A percentile compares a stretch with the other conserved stretches of the same genome.
Evolutionary conservation across 805 yeast genomes (phyloP).

Genomic region (Pichia paraexigua): DNA sequence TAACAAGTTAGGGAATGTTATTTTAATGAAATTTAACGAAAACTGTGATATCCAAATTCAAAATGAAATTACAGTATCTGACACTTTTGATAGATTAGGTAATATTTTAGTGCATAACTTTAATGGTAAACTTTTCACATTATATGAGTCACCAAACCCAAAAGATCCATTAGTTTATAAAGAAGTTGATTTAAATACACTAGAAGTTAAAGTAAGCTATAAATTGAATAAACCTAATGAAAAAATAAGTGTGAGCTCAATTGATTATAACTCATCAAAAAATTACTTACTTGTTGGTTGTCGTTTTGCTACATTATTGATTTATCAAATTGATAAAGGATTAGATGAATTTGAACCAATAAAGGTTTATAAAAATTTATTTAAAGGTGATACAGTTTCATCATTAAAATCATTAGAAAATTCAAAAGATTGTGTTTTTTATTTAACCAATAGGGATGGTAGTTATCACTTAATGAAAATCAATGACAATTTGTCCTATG

Average conservation of each 20-base stretch:
- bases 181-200: slow-evolving; percentile 25
- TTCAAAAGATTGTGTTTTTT: slow-evolving; percentile 14
- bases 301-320: slow-evolving; percentile 56
- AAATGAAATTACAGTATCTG: slow-evolving; percentile 18
- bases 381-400: slow-evolving; percentile 64
- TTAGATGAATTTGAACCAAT: slow-evolving; percentile 20
- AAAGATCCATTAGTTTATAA: slow-evolving; percentile 41
- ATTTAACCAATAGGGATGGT: slow-evolving; percentile 62
- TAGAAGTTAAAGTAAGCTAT: slow-evolving; percentile 17
- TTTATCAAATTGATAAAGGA: slow-evolving; percentile 34
- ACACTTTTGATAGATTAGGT: slow-evolving; percentile 35
- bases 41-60: slow-evolving; percentile 26
- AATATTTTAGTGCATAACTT: slow-evolving; percentile 36
- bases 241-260: slow-evolving; percentile 51
- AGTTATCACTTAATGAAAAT: slow-evolving; percentile 39
- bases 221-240: slow-evolving; percentile 22
- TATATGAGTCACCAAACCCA: slow-evolving; percentile 66
- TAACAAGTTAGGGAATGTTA: slow-evolving; percentile 34
- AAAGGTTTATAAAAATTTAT: slow-evolving; percentile 38
- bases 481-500: slow-evolving; percentile 5
- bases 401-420: slow-evolving; percentile 35
- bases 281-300: slow-evolving; percentile 57
- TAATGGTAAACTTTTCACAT: slow-evolving; percentile 27
- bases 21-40: slow-evolving; percentile 35
- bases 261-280: slow-evolving; percentile 33